Percentiles rank a stretch among this genome's conserved stretches.
Evolutionary conservation across 1,139 yeast genomes (phyloP).

Genomic region (Kodamaea anthophila): DNA sequence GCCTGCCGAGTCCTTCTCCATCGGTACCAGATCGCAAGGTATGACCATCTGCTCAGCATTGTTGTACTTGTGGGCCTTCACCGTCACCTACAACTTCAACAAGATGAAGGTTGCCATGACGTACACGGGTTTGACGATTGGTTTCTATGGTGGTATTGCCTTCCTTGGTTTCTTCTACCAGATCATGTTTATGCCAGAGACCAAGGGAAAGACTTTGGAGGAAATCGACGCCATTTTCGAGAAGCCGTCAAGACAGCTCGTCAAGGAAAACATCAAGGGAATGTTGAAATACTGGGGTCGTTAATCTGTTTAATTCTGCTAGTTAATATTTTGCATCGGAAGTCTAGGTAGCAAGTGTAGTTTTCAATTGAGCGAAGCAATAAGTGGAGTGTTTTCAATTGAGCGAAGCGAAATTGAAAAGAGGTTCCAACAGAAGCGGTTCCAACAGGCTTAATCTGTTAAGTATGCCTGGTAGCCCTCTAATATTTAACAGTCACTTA

Average conservation of each 20-base stretch:
- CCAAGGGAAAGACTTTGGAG: conserved; percentile 69
- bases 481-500: too few relatives aligned
- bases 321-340: too few relatives aligned
- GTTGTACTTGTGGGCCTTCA: conserved; percentile 3
- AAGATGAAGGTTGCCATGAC: conserved; percentile 3
- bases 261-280: conserved; percentile 1
- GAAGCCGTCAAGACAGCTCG: conserved; percentile 2
- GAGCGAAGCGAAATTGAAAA: too few relatives aligned
- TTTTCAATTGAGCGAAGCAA: too few relatives aligned
- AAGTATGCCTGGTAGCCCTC: too few relatives aligned
- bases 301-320: too few relatives aligned
- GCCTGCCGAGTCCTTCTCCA: conserved; percentile 2
- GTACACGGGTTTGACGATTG: conserved; percentile 18
- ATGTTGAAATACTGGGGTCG: conserved; percentile 1
- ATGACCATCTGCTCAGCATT: conserved; percentile 1
- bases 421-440: too few relatives aligned
- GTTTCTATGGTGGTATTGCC: conserved; percentile 65
- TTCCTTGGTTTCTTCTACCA: conserved; percentile 67
- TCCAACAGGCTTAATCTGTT: too few relatives aligned
- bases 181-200: conserved; percentile 64
- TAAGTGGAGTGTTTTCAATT: too few relatives aligned
- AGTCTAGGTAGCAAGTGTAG: too few relatives aligned
- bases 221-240: conserved; percentile 58
- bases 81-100: conserved; percentile 3
- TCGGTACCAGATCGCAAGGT: conserved; percentile 3